phyloP scores from a whole-genome alignment of 495 filamentous ascomycete genomes.

The Aspergillus indologenus region DNA sequence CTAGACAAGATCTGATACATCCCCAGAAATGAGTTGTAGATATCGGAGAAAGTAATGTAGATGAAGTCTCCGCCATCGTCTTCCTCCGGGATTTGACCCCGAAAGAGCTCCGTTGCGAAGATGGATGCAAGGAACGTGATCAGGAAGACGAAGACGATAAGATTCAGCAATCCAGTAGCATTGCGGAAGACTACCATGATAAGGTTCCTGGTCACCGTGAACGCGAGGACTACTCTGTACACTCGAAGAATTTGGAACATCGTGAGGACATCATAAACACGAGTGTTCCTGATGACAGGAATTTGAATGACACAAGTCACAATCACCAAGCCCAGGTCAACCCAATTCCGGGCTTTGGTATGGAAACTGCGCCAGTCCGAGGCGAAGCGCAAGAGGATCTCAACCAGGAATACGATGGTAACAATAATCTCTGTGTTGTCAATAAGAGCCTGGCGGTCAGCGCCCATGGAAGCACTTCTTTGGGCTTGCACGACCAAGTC shows the following conservation, averaged over 20 bases:
- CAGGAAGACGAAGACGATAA: slow-evolving; percentile 94
- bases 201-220: slow-evolving; percentile 79
- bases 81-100: slow-evolving; percentile 67
- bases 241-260: slow-evolving; percentile 90
- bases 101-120: slow-evolving; percentile 90
- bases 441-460: slow-evolving; percentile 51
- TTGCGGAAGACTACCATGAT: slow-evolving; percentile 88
- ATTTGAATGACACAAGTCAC: slow-evolving; percentile 84
- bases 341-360: slow-evolving; percentile 64
- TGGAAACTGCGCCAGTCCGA: slow-evolving; percentile 80
- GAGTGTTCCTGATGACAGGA: slow-evolving; percentile 71
- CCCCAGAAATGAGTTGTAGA: slow-evolving; percentile 92
- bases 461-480: slow-evolving; percentile 70
- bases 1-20: slow-evolving; percentile 99
- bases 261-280: slow-evolving; percentile 83
- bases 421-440: slow-evolving; percentile 70
- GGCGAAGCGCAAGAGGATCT: slow-evolving; percentile 77
- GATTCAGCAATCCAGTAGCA: slow-evolving; percentile 84
- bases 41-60: slow-evolving; percentile 76
- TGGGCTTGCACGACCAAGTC: slow-evolving; percentile 72
- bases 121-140: slow-evolving; percentile 92
- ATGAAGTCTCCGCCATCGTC: slow-evolving; percentile 56
- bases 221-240: slow-evolving; percentile 87
- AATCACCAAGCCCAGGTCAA: slow-evolving; percentile 76
- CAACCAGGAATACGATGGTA: slow-evolving; percentile 72